Evolutionary conservation across 129 eudicot genomes (phyloP), one percentile per base, ranked within the genome.

Genomic region (Deinandra increscens): DNA sequence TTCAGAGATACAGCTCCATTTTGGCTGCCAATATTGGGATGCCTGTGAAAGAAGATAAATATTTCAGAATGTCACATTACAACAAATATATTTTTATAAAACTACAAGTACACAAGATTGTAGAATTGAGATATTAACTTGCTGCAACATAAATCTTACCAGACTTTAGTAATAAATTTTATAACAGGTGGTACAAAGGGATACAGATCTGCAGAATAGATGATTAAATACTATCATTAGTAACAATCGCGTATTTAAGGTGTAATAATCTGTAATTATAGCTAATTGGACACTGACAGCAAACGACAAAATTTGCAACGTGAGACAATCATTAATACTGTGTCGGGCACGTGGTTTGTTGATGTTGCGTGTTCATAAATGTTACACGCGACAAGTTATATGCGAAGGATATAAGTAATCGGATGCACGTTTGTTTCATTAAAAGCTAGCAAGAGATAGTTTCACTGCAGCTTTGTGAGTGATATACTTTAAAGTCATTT

Each of bases 1-100:
- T 29, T 51, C 9, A 59, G 15, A 71, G 45, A 59, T 10, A 71
- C 33, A 2, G 22, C 59, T n/a, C 76, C 76, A 18, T 60, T 71
- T 43, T 45, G 46, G 43, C 68, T 60, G 42, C 60, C 45, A 23
- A 71, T 71, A 19, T 71, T 71, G 3, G 76, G 76, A 60, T 71
- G 76, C 76, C 76, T 71, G 14, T 42, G 58, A 26, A 71, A n/a
- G 13, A 3, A 53, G 3, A 43, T 43, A 9, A 31, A 7, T 6
- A 44, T 23, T 34, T 29, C 29, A 66, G 26, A 17, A 55, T 56
- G 65, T n/a, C n/a, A n/a, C n/a, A n/a, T n/a, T n/a, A n/a, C n/a
- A n/a, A n/a, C n/a, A n/a, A n/a, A n/a, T n/a, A n/a, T n/a, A n/a
- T n/a, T 26, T 26, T 26, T 26, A 3, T 26, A 26, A 26, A 61